Percentiles rank a stretch among this genome's conserved stretches.
These are phyloP conservation scores for Lepidium aucheri DNA, from an alignment of 345 rosid species.

Conservation along the genomic window DNA sequence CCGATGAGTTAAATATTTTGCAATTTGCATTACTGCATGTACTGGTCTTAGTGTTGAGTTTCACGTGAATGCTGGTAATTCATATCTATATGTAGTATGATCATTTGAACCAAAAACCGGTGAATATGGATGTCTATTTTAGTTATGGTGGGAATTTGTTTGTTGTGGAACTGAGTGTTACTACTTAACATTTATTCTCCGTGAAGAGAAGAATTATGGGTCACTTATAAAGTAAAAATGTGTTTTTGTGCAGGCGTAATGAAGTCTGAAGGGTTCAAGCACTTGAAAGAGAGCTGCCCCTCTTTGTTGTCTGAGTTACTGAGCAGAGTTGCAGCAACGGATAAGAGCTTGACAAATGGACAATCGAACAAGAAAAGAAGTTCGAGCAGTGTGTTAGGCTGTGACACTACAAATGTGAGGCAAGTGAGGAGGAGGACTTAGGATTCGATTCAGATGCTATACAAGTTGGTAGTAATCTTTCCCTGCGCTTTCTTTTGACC, in stretches of 20 bases:
- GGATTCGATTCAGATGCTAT: not conserved
- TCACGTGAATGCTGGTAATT: not conserved
- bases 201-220: not conserved
- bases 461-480: not conserved
- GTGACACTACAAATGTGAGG: conserved; percentile 56
- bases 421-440: conserved; percentile 57
- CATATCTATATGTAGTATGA: not conserved
- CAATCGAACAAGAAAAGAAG: conserved; percentile 69
- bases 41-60: not conserved
- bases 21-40: not conserved
- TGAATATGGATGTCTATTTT: not conserved
- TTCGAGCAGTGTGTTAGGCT: conserved; percentile 63
- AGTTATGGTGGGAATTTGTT: not conserved
- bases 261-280: conserved; percentile 90
- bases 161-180: not conserved
- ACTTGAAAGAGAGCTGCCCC: conserved; percentile 85
- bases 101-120: not conserved
- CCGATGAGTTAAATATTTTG: not conserved
- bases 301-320: conserved; percentile 71
- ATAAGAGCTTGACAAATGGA: conserved; percentile 50
- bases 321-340: conserved; percentile 57
- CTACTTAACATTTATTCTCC: not conserved
- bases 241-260: conserved; percentile 56
- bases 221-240: not conserved
- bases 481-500: not conserved